These are phyloP conservation scores for Poterioochromonas sp. DNA, from an alignment of 352 stramenopile genomes.

Conservation along the genomic window DNA sequence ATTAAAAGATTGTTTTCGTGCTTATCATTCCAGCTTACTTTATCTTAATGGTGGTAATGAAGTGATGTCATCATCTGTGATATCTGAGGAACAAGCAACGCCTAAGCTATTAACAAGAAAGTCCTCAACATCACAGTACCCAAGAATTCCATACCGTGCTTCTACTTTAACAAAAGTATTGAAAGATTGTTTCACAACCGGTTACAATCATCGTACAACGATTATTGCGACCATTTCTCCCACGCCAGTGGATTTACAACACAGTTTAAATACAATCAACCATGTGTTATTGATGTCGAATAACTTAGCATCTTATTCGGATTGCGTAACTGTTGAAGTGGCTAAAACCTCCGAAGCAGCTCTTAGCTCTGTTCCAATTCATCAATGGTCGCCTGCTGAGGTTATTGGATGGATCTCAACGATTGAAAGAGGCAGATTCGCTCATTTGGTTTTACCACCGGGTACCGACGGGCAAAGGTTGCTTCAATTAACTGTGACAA, in stretches of 20 bases:
- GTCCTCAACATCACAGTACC: no score
- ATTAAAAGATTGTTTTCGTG: constrained; percentile 51
- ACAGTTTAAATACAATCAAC: constrained; percentile 46
- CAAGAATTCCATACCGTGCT: constrained; percentile 42
- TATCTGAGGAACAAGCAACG: neutral
- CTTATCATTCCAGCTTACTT: constrained; percentile 30
- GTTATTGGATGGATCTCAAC: constrained; percentile 39
- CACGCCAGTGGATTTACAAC: constrained; percentile 42
- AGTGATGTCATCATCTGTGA: neutral
- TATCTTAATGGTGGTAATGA: neutral
- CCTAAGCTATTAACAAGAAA: no score
- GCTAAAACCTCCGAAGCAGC: neutral
- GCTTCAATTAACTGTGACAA: constrained; percentile 36
- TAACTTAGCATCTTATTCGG: neutral
- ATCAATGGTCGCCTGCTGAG: constrained; percentile 38
- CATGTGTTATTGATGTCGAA: constrained; percentile 45
- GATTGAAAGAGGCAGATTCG: constrained; percentile 40
- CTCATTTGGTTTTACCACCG: constrained; percentile 42
- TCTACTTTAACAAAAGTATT: constrained; percentile 46
- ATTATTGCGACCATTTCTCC: constrained; percentile 47
- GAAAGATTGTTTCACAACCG: constrained; percentile 40
- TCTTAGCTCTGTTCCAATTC: constrained; percentile 16
- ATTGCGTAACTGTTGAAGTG: constrained; percentile 20
- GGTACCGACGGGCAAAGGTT: constrained; percentile 29
- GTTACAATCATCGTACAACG: constrained; percentile 21